Percentiles rank a stretch among this genome's conserved stretches.
Evolutionary conservation across 163 green algal genomes (phyloP).

Genomic region (Chlamydomonas reinhardtii): DNA sequence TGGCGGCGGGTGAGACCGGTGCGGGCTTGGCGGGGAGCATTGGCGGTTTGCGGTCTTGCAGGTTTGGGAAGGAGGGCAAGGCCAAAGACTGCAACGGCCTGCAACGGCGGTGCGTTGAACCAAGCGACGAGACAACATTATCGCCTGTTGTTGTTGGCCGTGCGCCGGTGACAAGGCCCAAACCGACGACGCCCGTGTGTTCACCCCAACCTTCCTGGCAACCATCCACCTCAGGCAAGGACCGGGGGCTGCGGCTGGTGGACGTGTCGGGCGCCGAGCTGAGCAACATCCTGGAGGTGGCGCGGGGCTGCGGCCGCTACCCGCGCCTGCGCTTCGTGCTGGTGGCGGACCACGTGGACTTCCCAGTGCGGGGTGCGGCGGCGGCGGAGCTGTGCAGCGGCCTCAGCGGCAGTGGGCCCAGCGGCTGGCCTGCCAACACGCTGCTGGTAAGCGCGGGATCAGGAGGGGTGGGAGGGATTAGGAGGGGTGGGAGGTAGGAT

Average conservation of each 20-base stretch:
- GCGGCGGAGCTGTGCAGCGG: conserved; percentile 53
- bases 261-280: conserved; percentile 58
- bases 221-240: background rate
- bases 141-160: too few species aligned
- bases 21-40: background rate
- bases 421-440: conserved; percentile 65
- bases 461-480: background rate
- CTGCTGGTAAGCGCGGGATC: conserved; percentile 48
- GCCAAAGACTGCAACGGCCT: too few species aligned
- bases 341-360: conserved; percentile 66
- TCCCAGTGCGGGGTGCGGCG: conserved; percentile 49
- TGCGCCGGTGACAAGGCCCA: too few species aligned
- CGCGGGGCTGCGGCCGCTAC: conserved; percentile 69
- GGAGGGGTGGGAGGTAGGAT: too few species aligned
- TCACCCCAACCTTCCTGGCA: too few species aligned
- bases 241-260: conserved; percentile 61
- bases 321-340: conserved; percentile 73
- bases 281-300: conserved; percentile 62
- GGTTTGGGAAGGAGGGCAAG: too few species aligned
- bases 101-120: too few species aligned
- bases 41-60: too few species aligned
- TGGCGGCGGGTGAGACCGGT: conserved; percentile 58
- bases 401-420: conserved; percentile 43
- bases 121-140: too few species aligned
- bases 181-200: too few species aligned